Evolutionary conservation across 352 stramenopile genomes (phyloP).

Genomic region (Hyphochytrium catenoides): DNA sequence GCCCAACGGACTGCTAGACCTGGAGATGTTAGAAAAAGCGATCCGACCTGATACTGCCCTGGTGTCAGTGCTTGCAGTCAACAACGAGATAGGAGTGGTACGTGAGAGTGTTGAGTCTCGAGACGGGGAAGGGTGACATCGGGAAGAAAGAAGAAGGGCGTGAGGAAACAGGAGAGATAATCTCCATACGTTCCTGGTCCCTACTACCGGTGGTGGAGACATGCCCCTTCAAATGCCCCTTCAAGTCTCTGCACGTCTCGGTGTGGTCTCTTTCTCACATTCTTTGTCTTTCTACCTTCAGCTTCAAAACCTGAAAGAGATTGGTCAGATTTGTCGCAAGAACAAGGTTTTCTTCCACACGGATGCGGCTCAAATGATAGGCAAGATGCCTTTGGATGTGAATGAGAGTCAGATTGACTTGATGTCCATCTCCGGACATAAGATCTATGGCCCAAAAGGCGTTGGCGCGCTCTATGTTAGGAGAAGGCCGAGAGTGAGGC

Average conservation of each 20-base stretch:
- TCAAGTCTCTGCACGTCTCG: too few relatives aligned
- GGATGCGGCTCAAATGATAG: constrained; percentile 95
- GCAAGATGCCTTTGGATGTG: constrained; percentile 91
- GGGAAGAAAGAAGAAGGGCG: too few relatives aligned
- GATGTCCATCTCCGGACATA: constrained; percentile 93
- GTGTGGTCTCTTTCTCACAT: too few relatives aligned
- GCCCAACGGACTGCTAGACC: constrained; percentile 79
- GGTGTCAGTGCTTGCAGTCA: constrained; percentile 95
- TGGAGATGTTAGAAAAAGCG: constrained; percentile 74
- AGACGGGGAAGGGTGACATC: too few relatives aligned
- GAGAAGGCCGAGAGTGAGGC: constrained; percentile 76
- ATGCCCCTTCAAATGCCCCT: too few relatives aligned
- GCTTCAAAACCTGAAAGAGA: constrained; percentile 93
- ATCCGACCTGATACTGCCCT: constrained; percentile 88
- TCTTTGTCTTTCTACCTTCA: too few relatives aligned
- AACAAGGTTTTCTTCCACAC: constrained; percentile 96
- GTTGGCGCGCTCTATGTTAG: constrained; percentile 94
- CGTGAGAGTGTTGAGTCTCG: too few relatives aligned
- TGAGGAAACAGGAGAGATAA: too few relatives aligned
- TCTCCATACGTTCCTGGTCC: too few relatives aligned
- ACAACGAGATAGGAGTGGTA: constrained; percentile 99
- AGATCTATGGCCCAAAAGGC: constrained; percentile 98
- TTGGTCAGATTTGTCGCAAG: constrained; percentile 72
- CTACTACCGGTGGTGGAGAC: too few relatives aligned
- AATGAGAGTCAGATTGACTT: constrained; percentile 95